Evolutionary conservation across 495 filamentous ascomycete genomes (phyloP), one percentile per base, ranked within the genome.

Genomic region (Hapsidospora chrysogenum): DNA sequence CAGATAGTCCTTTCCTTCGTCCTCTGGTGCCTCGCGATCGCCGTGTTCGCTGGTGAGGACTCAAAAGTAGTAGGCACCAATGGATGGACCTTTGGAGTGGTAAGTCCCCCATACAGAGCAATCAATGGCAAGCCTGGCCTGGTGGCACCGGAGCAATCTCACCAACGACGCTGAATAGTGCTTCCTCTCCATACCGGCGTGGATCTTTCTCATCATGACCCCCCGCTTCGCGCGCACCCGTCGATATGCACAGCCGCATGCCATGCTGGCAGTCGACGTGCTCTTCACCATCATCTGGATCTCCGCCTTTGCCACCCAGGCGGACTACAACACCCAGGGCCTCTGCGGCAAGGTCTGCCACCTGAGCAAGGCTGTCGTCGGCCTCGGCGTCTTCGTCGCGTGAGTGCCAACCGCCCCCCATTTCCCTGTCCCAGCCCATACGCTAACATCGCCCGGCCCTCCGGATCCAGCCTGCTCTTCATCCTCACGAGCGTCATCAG

Each of bases 231-330:
- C 73, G n/a, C 75, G 85, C 39, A 80, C 85, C 19, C 67, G 71
- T 19, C 76, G 73, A 45, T 72, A 85, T 41, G 80, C 80, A 30
- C 76, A 92, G 43, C 77, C 82, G 8, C 85, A 89, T 50, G 84
- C 71, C 35, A 82, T 92, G 54, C 70, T 78, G 14, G 65, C 64
- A 4, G 57, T 92, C 30, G 87, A 96, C 50, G 56, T 62, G 3
- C 33, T 87, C 19, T 87, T 78, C 50, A 56, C 70, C 28, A 54
- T 94, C 29, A 58, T 93, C 44, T 96, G 85, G 85, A 73, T 94
- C 39, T 72, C 76, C 6, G 85, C 76, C 1, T 89, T 85, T 57
- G 68, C 83, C 4, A 68, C 75, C 28, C 68, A 92, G 28, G 80
- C 81, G 1, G 65, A 70, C 1, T 96, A 60, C 36, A 66, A 72